These are phyloP conservation scores for Cyberlindnera nakhonratchasimensis DNA, from an alignment of 805 yeast genomes.

Conservation along the genomic window DNA sequence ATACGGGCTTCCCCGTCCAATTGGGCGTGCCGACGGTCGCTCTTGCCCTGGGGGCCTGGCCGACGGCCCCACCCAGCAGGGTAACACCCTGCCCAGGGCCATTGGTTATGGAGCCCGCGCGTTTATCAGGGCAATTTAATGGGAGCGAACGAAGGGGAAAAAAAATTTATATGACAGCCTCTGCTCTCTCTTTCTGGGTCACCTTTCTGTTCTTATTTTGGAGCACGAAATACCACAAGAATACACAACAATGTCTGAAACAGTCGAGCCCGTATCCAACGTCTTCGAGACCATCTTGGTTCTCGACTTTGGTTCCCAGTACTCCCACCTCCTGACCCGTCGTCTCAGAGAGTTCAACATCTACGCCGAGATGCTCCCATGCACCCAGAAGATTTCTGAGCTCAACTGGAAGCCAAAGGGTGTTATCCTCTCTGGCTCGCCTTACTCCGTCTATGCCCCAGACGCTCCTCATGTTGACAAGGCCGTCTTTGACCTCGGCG, in stretches of 20 bases:
- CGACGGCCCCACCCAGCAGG: slow-evolving; percentile 3
- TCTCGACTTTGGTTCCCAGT: slow-evolving; percentile 97
- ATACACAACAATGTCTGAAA: slow-evolving; percentile 21
- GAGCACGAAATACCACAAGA: neutral
- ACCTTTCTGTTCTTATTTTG: neutral
- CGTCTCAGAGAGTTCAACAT: slow-evolving; percentile 97
- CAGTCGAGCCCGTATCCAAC: slow-evolving; percentile 61
- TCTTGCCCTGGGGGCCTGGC: neutral
- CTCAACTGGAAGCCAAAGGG: slow-evolving; percentile 95
- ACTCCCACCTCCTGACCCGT: slow-evolving; percentile 94
- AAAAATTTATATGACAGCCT: slow-evolving; percentile 2
- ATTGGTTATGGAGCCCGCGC: slow-evolving; percentile 2
- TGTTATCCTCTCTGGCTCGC: slow-evolving; percentile 94
- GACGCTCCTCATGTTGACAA: slow-evolving; percentile 98
- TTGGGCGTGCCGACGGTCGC: neutral
- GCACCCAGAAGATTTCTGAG: slow-evolving; percentile 95
- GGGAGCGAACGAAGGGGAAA: neutral
- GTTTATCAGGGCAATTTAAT: neutral
- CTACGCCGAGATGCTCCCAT: slow-evolving; percentile 98
- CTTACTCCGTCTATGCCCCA: slow-evolving; percentile 93
- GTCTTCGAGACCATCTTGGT: slow-evolving; percentile 96
- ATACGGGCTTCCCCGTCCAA: slow-evolving; percentile 4
- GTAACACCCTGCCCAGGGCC: neutral
- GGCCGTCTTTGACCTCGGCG: slow-evolving; percentile 83
- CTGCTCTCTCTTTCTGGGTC: neutral